These are phyloP conservation scores for Calonectria pseudoreteaudii DNA, from an alignment of 2,329 filamentous ascomycete genomes.

Conservation along the genomic window DNA sequence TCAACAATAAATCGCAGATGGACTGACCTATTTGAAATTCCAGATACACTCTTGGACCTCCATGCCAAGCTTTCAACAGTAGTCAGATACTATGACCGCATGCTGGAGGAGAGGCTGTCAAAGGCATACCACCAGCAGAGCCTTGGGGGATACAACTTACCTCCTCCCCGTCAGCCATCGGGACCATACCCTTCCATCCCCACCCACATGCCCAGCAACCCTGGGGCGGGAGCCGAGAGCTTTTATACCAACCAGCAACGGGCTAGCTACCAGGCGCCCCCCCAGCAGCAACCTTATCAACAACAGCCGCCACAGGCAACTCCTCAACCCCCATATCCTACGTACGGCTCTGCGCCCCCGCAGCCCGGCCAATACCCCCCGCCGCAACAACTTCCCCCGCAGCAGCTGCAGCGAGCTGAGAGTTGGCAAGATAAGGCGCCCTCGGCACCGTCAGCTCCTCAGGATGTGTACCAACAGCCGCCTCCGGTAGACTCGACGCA, in stretches of 20 bases:
- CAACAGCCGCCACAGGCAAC: conserved; percentile 47
- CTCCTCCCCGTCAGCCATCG: conserved; percentile 62
- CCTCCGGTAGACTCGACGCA: conserved; percentile 41
- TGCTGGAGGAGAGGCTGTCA: conserved; percentile 95
- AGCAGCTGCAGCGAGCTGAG: conserved; percentile 58
- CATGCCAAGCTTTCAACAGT: conserved; percentile 97
- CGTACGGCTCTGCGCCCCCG: conserved; percentile 56
- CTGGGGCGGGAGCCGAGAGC: conserved; percentile 73
- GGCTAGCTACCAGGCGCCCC: conserved; percentile 65
- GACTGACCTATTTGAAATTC: conserved; percentile 21
- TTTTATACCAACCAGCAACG: conserved; percentile 80
- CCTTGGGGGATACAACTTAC: conserved; percentile 72
- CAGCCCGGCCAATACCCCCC: conserved; percentile 57
- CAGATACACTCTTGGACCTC: conserved; percentile 91
- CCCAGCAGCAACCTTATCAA: conserved; percentile 46
- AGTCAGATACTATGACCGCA: conserved; percentile 96
- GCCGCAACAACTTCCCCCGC: conserved; percentile 57
- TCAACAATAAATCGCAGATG: not conserved
- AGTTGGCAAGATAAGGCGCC: conserved; percentile 62
- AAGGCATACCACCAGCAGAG: conserved; percentile 90
- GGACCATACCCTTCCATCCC: conserved; percentile 80
- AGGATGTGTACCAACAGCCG: conserved; percentile 46
- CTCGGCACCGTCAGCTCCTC: conserved; percentile 53
- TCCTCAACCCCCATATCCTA: conserved; percentile 53
- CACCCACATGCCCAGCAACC: conserved; percentile 59